Evolutionary conservation across 2,329 filamentous ascomycete species (phyloP).

Genomic region (Paradendryphiella salina): DNA sequence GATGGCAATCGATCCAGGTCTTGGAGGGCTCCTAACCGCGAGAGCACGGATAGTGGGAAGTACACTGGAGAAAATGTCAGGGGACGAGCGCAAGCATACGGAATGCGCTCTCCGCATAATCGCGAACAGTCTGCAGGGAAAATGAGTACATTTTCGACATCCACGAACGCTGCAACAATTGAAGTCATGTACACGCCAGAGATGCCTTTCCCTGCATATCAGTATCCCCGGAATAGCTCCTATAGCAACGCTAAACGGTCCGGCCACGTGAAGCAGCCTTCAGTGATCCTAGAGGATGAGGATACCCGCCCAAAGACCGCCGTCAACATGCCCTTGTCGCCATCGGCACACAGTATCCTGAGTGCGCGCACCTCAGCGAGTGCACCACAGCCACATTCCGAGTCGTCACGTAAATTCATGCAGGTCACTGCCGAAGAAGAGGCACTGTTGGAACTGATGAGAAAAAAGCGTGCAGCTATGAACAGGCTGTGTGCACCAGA

Average conservation of each 20-base stretch:
- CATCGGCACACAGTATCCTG: slow-evolving; percentile 33
- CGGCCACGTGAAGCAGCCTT: slow-evolving; percentile 45
- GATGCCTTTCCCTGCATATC: slow-evolving; percentile 25
- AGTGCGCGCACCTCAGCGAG: slow-evolving; percentile 41
- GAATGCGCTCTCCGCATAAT: slow-evolving; percentile 31
- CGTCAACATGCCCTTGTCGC: slow-evolving; percentile 26
- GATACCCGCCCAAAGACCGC: slow-evolving; percentile 38
- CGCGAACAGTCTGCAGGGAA: slow-evolving; percentile 36
- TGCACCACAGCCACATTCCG: slow-evolving; percentile 38
- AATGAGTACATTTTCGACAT: slow-evolving; percentile 41
- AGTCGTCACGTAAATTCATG: slow-evolving; percentile 47
- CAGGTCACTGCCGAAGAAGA: slow-evolving; percentile 56
- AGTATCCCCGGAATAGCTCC: slow-evolving; percentile 21
- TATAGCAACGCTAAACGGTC: slow-evolving; percentile 31
- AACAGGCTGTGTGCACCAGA: slow-evolving; percentile 46
- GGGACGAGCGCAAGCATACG: slow-evolving; percentile 45
- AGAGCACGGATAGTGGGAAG: slow-evolving; percentile 42
- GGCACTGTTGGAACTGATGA: slow-evolving; percentile 55
- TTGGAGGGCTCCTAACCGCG: slow-evolving; percentile 29
- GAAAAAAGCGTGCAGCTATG: slow-evolving; percentile 54
- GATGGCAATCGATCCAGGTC: slow-evolving; percentile 23
- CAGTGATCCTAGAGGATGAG: slow-evolving; percentile 44
- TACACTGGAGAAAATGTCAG: slow-evolving; percentile 44
- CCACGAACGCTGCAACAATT: slow-evolving; percentile 45
- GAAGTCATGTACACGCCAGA: slow-evolving; percentile 47